These are phyloP conservation scores for Dendrostoma leiphaemia DNA, from an alignment of 2,329 filamentous ascomycete genomes.

Conservation along the genomic window DNA sequence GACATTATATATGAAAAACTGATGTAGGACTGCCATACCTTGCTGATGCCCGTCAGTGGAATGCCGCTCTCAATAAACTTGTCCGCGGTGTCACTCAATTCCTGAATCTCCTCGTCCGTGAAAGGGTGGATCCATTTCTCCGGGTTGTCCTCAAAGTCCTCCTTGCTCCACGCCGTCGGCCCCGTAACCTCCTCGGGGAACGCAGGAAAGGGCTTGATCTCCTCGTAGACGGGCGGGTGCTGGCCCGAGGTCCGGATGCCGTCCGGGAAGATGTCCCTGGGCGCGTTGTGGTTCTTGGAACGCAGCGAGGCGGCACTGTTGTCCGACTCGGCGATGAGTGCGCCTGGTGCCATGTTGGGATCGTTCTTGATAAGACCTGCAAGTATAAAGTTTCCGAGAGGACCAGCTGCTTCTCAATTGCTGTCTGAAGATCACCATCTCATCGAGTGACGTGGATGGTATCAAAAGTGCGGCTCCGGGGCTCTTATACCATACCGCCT, in stretches of 20 bases:
- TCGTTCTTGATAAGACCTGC: background rate
- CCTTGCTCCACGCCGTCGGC: slow-evolving; percentile 68
- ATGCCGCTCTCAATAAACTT: slow-evolving; percentile 63
- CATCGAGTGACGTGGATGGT: background rate
- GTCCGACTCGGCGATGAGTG: slow-evolving; percentile 13
- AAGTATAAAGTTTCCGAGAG: no score
- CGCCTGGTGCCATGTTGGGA: slow-evolving; percentile 20
- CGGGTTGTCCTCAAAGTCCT: slow-evolving; percentile 60
- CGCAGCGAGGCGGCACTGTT: slow-evolving; percentile 4
- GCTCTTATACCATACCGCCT: background rate
- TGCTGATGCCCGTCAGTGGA: slow-evolving; percentile 66
- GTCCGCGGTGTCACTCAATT: slow-evolving; percentile 67
- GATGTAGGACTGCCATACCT: no score
- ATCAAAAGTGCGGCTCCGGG: background rate
- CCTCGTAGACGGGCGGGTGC: slow-evolving; percentile 64
- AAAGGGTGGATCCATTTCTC: slow-evolving; percentile 74
- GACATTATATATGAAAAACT: no score
- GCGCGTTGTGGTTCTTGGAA: slow-evolving; percentile 32
- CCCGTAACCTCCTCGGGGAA: slow-evolving; percentile 72
- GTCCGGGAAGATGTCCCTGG: slow-evolving; percentile 41
- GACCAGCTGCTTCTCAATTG: no score
- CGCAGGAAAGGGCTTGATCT: slow-evolving; percentile 63
- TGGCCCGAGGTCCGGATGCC: slow-evolving; percentile 63
- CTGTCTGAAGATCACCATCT: background rate
- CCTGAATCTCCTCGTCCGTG: slow-evolving; percentile 62